Evolutionary conservation across 768 basidiomycete species (phyloP).

Genomic region (Suillus paluster): DNA sequence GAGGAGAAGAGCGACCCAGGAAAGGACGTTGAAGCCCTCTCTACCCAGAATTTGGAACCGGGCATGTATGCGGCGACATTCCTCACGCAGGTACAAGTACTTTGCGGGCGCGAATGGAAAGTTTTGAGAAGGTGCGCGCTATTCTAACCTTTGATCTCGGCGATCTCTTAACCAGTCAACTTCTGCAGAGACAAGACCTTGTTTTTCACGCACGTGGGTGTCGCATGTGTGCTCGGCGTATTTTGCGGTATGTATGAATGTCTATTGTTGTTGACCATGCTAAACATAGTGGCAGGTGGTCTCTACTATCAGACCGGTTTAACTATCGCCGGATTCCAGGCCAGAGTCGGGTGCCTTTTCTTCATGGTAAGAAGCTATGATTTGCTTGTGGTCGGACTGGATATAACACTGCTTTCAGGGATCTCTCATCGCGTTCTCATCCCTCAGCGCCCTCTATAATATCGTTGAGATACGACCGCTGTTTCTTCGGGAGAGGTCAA

Average conservation of each 20-base stretch:
- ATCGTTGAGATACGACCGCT: slow-evolving; percentile 82
- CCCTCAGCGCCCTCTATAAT: slow-evolving; percentile 89
- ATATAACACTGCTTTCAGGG: slow-evolving; percentile 52
- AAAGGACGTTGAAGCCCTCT: slow-evolving; percentile 25
- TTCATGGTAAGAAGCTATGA: slow-evolving; percentile 64
- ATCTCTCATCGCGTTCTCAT: slow-evolving; percentile 88
- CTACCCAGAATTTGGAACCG: slow-evolving; percentile 18
- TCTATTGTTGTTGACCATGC: background rate
- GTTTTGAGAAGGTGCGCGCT: slow-evolving; percentile 66
- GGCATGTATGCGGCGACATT: slow-evolving; percentile 72
- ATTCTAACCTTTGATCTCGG: background rate
- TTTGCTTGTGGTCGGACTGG: background rate
- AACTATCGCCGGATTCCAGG: slow-evolving; percentile 92
- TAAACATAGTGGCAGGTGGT: slow-evolving; percentile 55
- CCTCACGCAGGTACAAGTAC: slow-evolving; percentile 85
- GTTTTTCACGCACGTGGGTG: slow-evolving; percentile 76
- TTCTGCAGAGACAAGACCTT: slow-evolving; percentile 74
- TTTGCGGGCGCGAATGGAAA: slow-evolving; percentile 87
- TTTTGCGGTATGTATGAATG: slow-evolving; percentile 67
- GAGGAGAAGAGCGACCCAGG: slow-evolving; percentile 18
- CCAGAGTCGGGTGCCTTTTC: slow-evolving; percentile 91
- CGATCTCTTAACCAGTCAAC: background rate
- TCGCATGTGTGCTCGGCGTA: slow-evolving; percentile 77
- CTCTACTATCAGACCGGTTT: slow-evolving; percentile 81
- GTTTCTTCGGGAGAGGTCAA: slow-evolving; percentile 89